Percentiles rank a stretch among this genome's conserved stretches.
phyloP scores from a whole-genome alignment of 768 basidiomycete genomes.

The Podaxis sp. region DNA sequence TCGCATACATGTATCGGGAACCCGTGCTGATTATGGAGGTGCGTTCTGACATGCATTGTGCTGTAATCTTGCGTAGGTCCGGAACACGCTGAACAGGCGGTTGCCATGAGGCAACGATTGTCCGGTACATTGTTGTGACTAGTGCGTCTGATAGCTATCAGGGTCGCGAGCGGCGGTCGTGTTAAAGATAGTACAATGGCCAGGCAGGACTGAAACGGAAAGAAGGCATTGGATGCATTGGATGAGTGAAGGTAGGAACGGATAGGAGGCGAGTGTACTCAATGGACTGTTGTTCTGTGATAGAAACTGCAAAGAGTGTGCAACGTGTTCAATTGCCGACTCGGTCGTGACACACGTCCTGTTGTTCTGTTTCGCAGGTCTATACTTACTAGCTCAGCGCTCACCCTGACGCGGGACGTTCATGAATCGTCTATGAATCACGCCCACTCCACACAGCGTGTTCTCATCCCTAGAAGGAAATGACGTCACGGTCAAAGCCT shows the following conservation, averaged over 20 bases:
- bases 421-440: background rate
- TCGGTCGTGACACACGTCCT: constrained; percentile 3
- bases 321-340: background rate
- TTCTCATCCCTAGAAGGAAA: background rate
- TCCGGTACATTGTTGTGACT: background rate
- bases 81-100: constrained; percentile 8
- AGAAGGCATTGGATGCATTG: background rate
- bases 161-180: background rate
- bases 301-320: background rate
- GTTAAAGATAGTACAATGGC: background rate
- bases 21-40: background rate
- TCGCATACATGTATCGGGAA: constrained; percentile 9
- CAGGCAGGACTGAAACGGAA: background rate
- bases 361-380: background rate
- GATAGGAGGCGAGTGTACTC: background rate
- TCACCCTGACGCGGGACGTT: background rate
- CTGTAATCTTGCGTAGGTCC: constrained; percentile 8
- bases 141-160: constrained; percentile 1
- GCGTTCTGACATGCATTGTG: constrained; percentile 14
- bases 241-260: background rate
- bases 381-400: constrained; percentile 1
- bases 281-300: background rate
- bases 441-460: background rate
- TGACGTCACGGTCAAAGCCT: background rate
- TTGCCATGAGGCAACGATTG: constrained; percentile 14